These are phyloP conservation scores for Cystobasidium pallidum DNA, from an alignment of 1,284 basidiomycete species.

Conservation along the genomic window DNA sequence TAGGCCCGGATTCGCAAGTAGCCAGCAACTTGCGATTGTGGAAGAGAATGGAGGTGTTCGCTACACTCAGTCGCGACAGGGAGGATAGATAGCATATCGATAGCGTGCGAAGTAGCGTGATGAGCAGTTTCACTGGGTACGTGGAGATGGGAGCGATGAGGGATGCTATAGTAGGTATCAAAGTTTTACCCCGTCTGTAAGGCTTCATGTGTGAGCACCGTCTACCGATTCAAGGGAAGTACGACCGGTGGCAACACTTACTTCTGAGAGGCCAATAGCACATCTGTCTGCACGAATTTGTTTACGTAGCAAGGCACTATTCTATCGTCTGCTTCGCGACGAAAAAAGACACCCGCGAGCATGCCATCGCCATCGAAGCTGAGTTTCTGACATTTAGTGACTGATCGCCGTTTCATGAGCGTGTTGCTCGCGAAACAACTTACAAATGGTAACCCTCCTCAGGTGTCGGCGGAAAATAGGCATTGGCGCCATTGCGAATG, in stretches of 20 bases:
- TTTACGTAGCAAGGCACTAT: constrained; percentile 56
- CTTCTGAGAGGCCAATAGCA: constrained; percentile 53
- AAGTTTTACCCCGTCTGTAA: constrained; percentile 55
- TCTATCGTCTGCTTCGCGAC: constrained; percentile 44
- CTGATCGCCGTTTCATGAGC: neutral
- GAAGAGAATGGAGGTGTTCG: constrained; percentile 60
- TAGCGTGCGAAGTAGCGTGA: constrained; percentile 57
- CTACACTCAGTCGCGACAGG: constrained; percentile 58
- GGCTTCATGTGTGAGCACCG: constrained; percentile 4
- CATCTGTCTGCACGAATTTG: constrained; percentile 57
- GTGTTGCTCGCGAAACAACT: neutral
- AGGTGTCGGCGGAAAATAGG: constrained; percentile 54
- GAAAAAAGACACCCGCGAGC: constrained; percentile 61
- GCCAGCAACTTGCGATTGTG: constrained; percentile 60
- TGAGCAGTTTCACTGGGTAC: constrained; percentile 55
- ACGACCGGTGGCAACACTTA: constrained; percentile 22
- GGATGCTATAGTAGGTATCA: constrained; percentile 60
- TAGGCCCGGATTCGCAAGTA: constrained; percentile 61
- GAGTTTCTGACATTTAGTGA: neutral
- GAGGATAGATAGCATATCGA: constrained; percentile 55
- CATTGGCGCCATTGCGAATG: constrained; percentile 61
- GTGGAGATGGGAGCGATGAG: constrained; percentile 59
- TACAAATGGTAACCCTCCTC: constrained; percentile 47
- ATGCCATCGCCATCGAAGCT: constrained; percentile 60
- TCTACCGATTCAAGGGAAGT: constrained; percentile 42